Conservation (phyloP, 176 grass and related monocot genomes). For the Triticum timopheevii region DNA sequence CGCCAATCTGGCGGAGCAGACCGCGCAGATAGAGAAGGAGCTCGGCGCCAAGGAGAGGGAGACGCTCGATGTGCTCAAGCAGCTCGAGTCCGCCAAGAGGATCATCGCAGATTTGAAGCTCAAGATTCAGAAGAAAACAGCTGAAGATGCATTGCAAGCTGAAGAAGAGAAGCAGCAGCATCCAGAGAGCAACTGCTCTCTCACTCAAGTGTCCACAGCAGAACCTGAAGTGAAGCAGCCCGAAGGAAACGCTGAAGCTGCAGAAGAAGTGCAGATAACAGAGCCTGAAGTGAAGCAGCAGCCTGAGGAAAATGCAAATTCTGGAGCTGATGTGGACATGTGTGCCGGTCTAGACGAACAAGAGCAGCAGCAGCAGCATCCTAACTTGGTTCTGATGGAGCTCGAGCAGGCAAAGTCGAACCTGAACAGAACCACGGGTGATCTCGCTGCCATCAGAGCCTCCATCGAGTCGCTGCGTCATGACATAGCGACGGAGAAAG, state of each 20-base stretch:
- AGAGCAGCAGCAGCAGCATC: background rate
- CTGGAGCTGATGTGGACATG: background rate
- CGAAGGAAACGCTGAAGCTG: background rate
- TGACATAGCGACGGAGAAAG: slow-evolving; percentile 61
- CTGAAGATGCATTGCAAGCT: background rate
- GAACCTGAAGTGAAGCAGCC: background rate
- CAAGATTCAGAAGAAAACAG: slow-evolving; percentile 48
- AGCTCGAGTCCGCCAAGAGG: slow-evolving; percentile 65
- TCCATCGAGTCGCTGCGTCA: slow-evolving; percentile 45
- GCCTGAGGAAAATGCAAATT: background rate
- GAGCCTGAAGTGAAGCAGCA: background rate
- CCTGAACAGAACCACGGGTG: slow-evolving; percentile 53
- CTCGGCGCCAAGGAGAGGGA: slow-evolving; percentile 73
- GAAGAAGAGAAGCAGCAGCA: background rate
- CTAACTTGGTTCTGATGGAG: slow-evolving; percentile 44
- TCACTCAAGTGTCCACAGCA: background rate
- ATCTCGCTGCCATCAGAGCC: slow-evolving; percentile 51
- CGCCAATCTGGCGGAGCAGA: slow-evolving; percentile 41
- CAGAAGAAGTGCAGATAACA: background rate
- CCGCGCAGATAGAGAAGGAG: slow-evolving; percentile 62
- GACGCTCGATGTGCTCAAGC: slow-evolving; percentile 58
- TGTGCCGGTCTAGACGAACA: background rate
- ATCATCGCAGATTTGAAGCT: slow-evolving; percentile 61
- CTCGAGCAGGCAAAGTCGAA: slow-evolving; percentile 70
- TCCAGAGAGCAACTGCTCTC: background rate